Base-by-base conservation (phyloP, 495 filamentous ascomycete species). In the Lepraria neglecta region DNA sequence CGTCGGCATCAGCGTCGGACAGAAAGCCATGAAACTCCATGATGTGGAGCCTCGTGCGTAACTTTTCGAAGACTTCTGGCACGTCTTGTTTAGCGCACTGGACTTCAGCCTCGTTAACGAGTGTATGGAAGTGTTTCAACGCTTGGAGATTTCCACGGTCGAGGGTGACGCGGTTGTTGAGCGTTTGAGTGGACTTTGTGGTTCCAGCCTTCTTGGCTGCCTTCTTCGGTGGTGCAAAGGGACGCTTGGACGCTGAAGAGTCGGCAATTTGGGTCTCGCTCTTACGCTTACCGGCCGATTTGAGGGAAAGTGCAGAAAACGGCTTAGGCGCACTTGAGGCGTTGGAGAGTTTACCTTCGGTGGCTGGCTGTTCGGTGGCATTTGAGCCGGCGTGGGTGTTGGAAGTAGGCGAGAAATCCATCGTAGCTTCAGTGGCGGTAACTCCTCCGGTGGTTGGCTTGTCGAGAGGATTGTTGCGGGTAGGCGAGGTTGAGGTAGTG, bases 11-110 rank as follows among this genome's bases (percentile, higher is more conserved):
- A 19, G 28, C 10, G 27, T 52, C 48, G n/a, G 54, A 65, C 2
- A 72, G 56, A 40, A 71, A 71, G 17, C 61, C 51, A 31, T 65
- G 71, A 15, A 75, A 69, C 6, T 69, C 62, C 63, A 74, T 71
- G 6, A 74, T 60, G n/a, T 74, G 69, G 6, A 75, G 33, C 30
- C 56, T 59, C 1, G 42, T 46, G 1, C 72, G 66, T 11, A 75
- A 59, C 6, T 65, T 67, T 3, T 17, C 12, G 1, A 69, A 56
- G 28, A 19, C n/a, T 17, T 48, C n/a, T 3, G 51, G 9, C 5
- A 50, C 11, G 17, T 62, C 58, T 27, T 42, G 56, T 21, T 21
- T 54, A 15, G 33, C 44, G 1, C 59, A 27, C 6, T 51, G 24
- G 6, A 31, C 61, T 38, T 59, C 57, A 27, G 50, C 58, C 9